These are phyloP conservation scores for Paecilomyces variotii DNA, from an alignment of 2,329 filamentous ascomycete genomes.

Conservation along the genomic window DNA sequence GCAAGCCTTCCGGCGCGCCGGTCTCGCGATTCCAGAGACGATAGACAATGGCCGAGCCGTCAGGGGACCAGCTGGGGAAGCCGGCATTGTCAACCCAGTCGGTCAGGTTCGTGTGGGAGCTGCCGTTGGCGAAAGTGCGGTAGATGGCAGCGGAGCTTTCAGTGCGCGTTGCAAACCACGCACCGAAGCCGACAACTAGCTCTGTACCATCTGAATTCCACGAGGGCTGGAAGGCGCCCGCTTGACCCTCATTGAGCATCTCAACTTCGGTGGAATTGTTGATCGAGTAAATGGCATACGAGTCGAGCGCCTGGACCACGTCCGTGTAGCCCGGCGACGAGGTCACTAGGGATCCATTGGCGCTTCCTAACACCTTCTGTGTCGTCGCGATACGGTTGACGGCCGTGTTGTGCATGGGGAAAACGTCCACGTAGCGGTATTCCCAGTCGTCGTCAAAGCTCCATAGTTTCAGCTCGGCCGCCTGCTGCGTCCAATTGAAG, in stretches of 20 bases:
- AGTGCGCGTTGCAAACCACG: slow-evolving; percentile 32
- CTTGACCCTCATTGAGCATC: slow-evolving; percentile 17
- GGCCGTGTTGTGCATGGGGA: not conserved
- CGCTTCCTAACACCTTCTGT: not conserved
- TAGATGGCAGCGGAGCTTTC: slow-evolving; percentile 14
- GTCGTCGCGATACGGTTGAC: not conserved
- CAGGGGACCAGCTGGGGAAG: slow-evolving; percentile 27
- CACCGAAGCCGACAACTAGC: slow-evolving; percentile 33
- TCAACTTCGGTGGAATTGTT: slow-evolving; percentile 10
- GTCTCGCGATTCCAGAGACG: not conserved
- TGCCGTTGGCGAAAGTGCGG: slow-evolving; percentile 18
- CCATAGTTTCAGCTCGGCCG: not conserved
- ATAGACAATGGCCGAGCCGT: not conserved
- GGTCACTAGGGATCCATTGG: too few relatives aligned
- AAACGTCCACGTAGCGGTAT: not conserved
- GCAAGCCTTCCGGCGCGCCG: not conserved
- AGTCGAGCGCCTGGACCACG: too few relatives aligned
- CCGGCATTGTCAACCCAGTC: slow-evolving; percentile 27
- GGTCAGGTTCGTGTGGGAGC: slow-evolving; percentile 25
- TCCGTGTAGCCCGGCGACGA: too few relatives aligned
- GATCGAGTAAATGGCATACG: too few relatives aligned
- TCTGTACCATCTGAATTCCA: slow-evolving; percentile 31
- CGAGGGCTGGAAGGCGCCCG: slow-evolving; percentile 34
- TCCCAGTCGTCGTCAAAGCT: not conserved
- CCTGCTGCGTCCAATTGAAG: not conserved